Evolutionary conservation across 805 yeast genomes (phyloP).

Genomic region (Starmera quercuum): DNA sequence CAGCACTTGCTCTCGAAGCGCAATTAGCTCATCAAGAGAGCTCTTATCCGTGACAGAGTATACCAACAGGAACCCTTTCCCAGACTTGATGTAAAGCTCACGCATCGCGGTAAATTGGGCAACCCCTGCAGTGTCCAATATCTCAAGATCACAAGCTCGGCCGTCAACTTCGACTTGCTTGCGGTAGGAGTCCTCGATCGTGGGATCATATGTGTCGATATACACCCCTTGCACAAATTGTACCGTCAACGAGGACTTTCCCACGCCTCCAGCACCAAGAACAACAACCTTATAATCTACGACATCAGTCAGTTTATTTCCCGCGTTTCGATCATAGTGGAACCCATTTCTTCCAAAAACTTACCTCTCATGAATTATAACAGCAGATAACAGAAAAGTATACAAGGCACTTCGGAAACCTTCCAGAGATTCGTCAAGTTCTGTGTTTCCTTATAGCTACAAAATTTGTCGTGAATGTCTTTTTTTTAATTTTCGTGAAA

Average conservation of each 20-base stretch:
- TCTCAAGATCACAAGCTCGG: constrained; percentile 77
- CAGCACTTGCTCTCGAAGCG: constrained; percentile 75
- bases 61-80: constrained; percentile 84
- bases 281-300: constrained; percentile 84
- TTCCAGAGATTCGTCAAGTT: too few relatives aligned
- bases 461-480: too few relatives aligned
- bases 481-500: too few relatives aligned
- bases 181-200: constrained; percentile 92
- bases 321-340: not conserved
- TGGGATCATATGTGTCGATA: constrained; percentile 90
- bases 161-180: constrained; percentile 87
- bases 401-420: too few relatives aligned
- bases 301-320: constrained; percentile 1
- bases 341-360: not conserved
- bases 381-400: too few relatives aligned
- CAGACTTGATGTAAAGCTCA: constrained; percentile 78
- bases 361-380: constrained; percentile 14
- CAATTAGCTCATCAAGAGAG: constrained; percentile 70
- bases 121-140: constrained; percentile 87
- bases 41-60: constrained; percentile 75
- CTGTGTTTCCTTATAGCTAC: too few relatives aligned
- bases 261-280: constrained; percentile 96
- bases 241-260: constrained; percentile 88
- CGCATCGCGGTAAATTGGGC: constrained; percentile 97
- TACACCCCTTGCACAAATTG: constrained; percentile 89